Evolutionary conservation across 2,329 filamentous ascomycete genomes (phyloP).

Genomic region (Fusarium sp.): DNA sequence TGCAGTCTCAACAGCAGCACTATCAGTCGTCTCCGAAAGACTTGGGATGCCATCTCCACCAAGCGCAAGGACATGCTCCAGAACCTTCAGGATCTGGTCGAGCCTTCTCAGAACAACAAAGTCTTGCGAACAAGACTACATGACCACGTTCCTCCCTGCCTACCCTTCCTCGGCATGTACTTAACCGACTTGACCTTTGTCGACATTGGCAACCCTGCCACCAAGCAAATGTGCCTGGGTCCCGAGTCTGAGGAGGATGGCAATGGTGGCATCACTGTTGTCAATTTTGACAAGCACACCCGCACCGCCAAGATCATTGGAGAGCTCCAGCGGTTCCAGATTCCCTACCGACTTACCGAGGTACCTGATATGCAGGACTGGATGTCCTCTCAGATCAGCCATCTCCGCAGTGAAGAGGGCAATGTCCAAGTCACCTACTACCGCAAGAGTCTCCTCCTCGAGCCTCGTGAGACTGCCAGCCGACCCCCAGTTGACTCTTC

Average conservation of each 20-base stretch:
- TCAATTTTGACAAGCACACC: conserved; percentile 98
- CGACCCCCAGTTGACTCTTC: conserved; percentile 46
- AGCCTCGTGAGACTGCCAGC: conserved; percentile 69
- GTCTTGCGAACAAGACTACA: conserved; percentile 83
- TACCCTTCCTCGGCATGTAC: conserved; percentile 96
- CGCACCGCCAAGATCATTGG: conserved; percentile 95
- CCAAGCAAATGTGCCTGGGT: conserved; percentile 70
- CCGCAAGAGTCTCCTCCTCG: conserved; percentile 82
- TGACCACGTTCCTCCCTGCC: conserved; percentile 86
- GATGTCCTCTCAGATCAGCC: conserved; percentile 82
- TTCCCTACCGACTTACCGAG: conserved; percentile 84
- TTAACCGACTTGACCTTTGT: conserved; percentile 96
- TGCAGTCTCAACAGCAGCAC: conserved; percentile 93
- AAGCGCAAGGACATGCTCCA: conserved; percentile 85
- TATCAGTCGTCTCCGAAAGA: conserved; percentile 85
- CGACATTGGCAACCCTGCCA: conserved; percentile 90
- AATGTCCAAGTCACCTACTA: conserved; percentile 73
- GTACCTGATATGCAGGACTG: conserved; percentile 91
- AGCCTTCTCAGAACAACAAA: conserved; percentile 90
- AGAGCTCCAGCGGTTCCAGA: conserved; percentile 94
- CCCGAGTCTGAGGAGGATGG: conserved; percentile 65
- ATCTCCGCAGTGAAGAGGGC: conserved; percentile 69
- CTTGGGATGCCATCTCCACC: conserved; percentile 87
- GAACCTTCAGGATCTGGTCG: conserved; percentile 82
- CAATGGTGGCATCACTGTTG: conserved; percentile 75